These are phyloP conservation scores for Populus deltoides DNA, from an alignment of 345 rosid genomes.

Conservation along the genomic window DNA sequence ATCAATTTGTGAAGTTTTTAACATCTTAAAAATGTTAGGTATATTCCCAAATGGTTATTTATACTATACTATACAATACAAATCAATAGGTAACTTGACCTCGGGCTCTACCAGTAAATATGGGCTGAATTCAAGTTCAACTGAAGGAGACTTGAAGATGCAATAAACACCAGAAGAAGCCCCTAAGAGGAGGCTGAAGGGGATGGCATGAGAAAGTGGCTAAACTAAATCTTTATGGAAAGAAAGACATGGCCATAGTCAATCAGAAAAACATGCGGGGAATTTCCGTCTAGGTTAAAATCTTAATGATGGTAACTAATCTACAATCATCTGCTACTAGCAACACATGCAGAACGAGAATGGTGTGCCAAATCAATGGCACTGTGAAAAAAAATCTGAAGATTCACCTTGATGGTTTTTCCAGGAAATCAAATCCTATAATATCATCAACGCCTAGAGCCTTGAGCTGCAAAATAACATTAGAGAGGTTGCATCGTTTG, in stretches of 20 bases:
- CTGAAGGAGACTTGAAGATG: background rate
- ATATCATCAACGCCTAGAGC: conserved; percentile 89
- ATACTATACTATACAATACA: background rate
- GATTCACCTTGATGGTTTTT: conserved; percentile 77
- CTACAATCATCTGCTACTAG: background rate
- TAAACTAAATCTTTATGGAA: background rate
- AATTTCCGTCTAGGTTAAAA: background rate
- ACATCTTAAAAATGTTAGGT: background rate
- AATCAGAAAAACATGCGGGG: background rate
- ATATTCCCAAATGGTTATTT: background rate
- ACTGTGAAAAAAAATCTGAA: background rate
- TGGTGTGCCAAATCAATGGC: background rate
- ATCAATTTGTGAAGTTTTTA: background rate
- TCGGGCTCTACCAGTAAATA: background rate
- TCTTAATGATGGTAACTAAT: background rate
- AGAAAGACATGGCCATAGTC: background rate
- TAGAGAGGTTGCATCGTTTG: conserved; percentile 88
- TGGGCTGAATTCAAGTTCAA: background rate
- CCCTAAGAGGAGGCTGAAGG: background rate
- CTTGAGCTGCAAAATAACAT: conserved; percentile 84
- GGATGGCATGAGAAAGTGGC: background rate
- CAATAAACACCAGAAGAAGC: background rate
- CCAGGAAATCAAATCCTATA: conserved; percentile 86
- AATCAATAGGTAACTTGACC: background rate
- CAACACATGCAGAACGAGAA: background rate